A percentile compares a stretch with the other conserved stretches of the same genome.
Evolutionary conservation across 2,329 filamentous ascomycete genomes (phyloP).

Genomic region (Colletotrichum sp.): DNA sequence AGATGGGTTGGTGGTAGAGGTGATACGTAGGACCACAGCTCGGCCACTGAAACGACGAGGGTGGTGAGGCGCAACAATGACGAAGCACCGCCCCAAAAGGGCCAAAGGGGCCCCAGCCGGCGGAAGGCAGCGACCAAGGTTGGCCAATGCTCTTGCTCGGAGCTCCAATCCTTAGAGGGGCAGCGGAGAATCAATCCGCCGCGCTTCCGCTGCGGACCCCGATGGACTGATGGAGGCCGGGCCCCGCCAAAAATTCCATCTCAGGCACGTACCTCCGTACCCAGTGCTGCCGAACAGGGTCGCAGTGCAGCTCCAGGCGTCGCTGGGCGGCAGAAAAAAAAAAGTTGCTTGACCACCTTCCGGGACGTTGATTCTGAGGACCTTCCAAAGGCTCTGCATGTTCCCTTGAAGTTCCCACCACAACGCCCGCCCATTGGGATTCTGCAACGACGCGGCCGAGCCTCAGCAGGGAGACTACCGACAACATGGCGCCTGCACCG

Average conservation of each 20-base stretch:
- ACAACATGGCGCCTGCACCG: constrained; percentile 1
- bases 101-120: not conserved
- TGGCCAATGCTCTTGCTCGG: constrained; percentile 19
- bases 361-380: not conserved
- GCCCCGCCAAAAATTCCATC: constrained; percentile 25
- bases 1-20: not conserved
- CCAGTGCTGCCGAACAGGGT: not conserved
- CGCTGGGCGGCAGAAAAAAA: constrained; percentile 19
- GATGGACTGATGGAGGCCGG: not conserved
- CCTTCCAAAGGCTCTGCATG: not conserved
- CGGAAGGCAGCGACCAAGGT: not conserved
- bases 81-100: constrained; percentile 23
- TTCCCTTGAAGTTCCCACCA: not conserved
- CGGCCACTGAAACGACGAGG: constrained; percentile 20
- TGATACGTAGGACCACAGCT: constrained; percentile 15
- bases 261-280: not conserved
- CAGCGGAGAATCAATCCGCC: constrained; percentile 14
- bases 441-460: not conserved
- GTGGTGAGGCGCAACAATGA: constrained; percentile 31
- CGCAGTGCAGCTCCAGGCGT: constrained; percentile 1
- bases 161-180: constrained; percentile 1
- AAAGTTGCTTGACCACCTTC: constrained; percentile 20
- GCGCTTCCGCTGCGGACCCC: not conserved
- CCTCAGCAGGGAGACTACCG: not conserved
- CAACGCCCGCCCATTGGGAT: not conserved